These are phyloP conservation scores for Erythrophleum fordii DNA, from an alignment of 306 rosid genomes.

Conservation along the genomic window DNA sequence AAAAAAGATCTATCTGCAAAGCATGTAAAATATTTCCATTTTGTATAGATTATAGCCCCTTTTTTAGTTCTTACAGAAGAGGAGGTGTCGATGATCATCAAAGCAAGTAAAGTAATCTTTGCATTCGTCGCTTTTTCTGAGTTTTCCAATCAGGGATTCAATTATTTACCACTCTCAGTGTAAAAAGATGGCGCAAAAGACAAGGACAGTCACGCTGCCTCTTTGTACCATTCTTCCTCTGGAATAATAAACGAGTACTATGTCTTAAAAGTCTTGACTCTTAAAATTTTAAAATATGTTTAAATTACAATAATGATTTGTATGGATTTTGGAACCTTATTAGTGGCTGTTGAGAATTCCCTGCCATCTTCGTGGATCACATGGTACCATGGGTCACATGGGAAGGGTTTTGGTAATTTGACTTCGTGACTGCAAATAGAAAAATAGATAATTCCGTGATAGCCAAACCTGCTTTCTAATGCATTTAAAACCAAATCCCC, in stretches of 20 bases:
- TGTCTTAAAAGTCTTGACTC: not conserved
- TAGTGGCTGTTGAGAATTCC: not conserved
- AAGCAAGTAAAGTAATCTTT: conserved; percentile 10
- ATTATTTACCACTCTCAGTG: conserved; percentile 41
- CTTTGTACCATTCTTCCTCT: conserved; percentile 34
- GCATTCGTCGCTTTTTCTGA: conserved; percentile 2
- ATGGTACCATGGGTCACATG: not conserved
- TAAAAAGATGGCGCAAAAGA: conserved; percentile 33
- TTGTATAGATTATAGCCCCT: conserved; percentile 8
- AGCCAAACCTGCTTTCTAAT: not conserved
- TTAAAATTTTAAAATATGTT: not conserved
- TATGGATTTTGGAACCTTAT: not conserved
- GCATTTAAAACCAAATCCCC: not conserved
- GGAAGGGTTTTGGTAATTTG: not conserved
- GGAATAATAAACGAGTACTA: not conserved
- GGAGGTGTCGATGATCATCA: conserved; percentile 2
- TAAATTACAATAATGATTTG: not conserved
- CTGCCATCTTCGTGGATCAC: not conserved
- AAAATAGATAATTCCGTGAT: not conserved
- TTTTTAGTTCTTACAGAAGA: not conserved
- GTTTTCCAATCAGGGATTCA: conserved; percentile 36
- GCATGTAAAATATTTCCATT: conserved; percentile 28
- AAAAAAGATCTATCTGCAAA: conserved; percentile 42
- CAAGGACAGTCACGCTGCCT: conserved; percentile 40
- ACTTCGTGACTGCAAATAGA: not conserved